Conservation (phyloP, 805 yeast species). For the Wickerhamomyces rabaulensis region DNA sequence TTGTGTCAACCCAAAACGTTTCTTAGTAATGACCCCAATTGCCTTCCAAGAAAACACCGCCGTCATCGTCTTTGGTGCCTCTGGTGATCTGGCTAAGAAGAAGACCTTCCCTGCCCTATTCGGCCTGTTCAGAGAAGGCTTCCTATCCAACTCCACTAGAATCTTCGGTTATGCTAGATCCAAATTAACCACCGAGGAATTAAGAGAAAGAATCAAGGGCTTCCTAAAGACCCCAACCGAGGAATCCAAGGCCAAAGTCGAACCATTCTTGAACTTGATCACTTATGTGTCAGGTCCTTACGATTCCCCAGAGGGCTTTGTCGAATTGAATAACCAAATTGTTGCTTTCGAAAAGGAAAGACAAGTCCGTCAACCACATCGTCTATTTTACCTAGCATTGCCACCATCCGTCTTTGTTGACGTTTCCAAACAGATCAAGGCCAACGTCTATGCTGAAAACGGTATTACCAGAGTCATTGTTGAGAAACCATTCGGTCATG, state of each 20-base stretch:
- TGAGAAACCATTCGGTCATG: conserved; percentile 97
- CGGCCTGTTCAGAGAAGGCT: conserved; percentile 73
- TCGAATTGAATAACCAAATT: conserved; percentile 47
- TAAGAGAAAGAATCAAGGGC: conserved; percentile 59
- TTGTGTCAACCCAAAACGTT: not conserved
- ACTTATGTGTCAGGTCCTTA: conserved; percentile 75
- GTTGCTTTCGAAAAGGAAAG: conserved; percentile 51
- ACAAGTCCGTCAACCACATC: conserved; percentile 51
- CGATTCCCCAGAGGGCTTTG: conserved; percentile 74
- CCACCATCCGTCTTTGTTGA: conserved; percentile 89
- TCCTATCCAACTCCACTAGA: conserved; percentile 60
- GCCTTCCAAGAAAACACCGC: conserved; percentile 60
- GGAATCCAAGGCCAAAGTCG: conserved; percentile 36
- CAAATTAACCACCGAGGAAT: conserved; percentile 58
- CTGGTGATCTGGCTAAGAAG: conserved; percentile 93
- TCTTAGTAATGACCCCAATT: conserved; percentile 10
- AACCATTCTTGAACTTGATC: conserved; percentile 61
- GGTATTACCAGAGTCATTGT: conserved; percentile 81
- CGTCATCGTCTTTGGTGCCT: conserved; percentile 87
- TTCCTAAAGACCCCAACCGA: conserved; percentile 54
- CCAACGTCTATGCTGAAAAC: conserved; percentile 56
- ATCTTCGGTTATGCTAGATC: conserved; percentile 94
- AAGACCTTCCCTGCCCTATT: conserved; percentile 87
- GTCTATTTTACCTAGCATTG: conserved; percentile 87
- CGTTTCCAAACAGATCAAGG: conserved; percentile 72